Evolutionary conservation across 1,139 yeast genomes (phyloP).

Genomic region (Zygosaccharomyces sapae): DNA sequence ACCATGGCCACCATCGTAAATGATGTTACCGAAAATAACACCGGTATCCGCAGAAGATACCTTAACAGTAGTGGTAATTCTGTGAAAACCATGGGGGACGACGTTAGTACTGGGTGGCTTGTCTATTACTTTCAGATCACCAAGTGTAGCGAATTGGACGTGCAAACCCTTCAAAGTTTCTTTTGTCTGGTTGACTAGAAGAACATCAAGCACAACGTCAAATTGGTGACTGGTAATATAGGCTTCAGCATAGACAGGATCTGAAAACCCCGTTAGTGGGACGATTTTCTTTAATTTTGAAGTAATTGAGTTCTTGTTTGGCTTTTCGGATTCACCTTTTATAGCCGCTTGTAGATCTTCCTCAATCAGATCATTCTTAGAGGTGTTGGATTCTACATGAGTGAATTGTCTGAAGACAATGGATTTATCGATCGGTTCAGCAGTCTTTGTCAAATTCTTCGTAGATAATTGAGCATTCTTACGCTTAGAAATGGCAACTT

Average conservation of each 20-base stretch:
- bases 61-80: constrained; percentile 81
- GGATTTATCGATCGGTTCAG: constrained; percentile 80
- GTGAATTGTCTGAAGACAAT: constrained; percentile 80
- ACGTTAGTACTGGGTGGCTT: constrained; percentile 89
- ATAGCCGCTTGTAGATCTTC: constrained; percentile 51
- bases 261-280: constrained; percentile 94
- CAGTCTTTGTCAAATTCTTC: constrained; percentile 58
- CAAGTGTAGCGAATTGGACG: constrained; percentile 94
- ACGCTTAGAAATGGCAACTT: constrained; percentile 48
- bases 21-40: constrained; percentile 93
- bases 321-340: constrained; percentile 46
- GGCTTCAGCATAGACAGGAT: constrained; percentile 97
- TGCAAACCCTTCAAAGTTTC: constrained; percentile 86
- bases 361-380: constrained; percentile 39
- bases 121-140: constrained; percentile 92
- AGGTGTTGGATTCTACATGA: constrained; percentile 43
- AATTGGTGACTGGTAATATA: constrained; percentile 91
- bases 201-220: constrained; percentile 90
- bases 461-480: constrained; percentile 57
- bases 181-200: constrained; percentile 90
- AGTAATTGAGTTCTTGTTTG: constrained; percentile 49
- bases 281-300: constrained; percentile 85
- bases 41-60: constrained; percentile 98
- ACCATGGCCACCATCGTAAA: constrained; percentile 94
- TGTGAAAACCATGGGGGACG: constrained; percentile 95